phyloP scores from a whole-genome alignment of 2,329 filamentous ascomycete species.

The Mycocentrospora acerina region DNA sequence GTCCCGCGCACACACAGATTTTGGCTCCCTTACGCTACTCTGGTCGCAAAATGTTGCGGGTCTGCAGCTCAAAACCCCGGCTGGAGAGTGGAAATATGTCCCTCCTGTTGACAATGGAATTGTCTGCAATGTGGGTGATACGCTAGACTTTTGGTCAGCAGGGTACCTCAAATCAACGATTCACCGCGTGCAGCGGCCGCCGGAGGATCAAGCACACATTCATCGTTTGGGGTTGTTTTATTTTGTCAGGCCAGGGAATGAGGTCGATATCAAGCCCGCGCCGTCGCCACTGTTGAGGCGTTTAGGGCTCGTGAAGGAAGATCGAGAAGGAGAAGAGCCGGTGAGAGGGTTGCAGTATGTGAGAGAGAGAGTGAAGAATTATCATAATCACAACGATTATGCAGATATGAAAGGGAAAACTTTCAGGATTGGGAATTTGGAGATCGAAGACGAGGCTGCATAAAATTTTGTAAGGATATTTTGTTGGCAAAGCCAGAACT shows the following conservation, averaged over 20 bases:
- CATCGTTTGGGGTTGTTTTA: slow-evolving; percentile 45
- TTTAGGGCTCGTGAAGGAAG: slow-evolving; percentile 23
- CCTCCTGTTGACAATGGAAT: slow-evolving; percentile 49
- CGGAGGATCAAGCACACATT: slow-evolving; percentile 42
- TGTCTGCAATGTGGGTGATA: slow-evolving; percentile 53
- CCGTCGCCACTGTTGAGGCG: slow-evolving; percentile 38
- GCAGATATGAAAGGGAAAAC: slow-evolving; percentile 44
- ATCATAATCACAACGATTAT: slow-evolving; percentile 45
- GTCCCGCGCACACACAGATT: slow-evolving; percentile 54
- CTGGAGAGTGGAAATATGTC: slow-evolving; percentile 52
- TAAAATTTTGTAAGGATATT: slow-evolving; percentile 4
- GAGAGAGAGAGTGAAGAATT: slow-evolving; percentile 45
- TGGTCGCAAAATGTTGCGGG: slow-evolving; percentile 52
- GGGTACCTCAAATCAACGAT: slow-evolving; percentile 52
- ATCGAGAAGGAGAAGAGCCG: slow-evolving; percentile 23
- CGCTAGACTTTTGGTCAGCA: slow-evolving; percentile 43
- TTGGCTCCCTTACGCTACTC: slow-evolving; percentile 49
- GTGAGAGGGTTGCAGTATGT: slow-evolving; percentile 47
- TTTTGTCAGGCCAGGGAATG: slow-evolving; percentile 44
- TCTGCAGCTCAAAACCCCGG: slow-evolving; percentile 49
- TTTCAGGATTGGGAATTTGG: slow-evolving; percentile 44
- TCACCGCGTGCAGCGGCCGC: slow-evolving; percentile 54
- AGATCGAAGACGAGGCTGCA: slow-evolving; percentile 45
- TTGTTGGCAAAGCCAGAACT: no score
- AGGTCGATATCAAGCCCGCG: slow-evolving; percentile 41